A percentile compares a stretch with the other conserved stretches of the same genome.
Evolutionary conservation across 371 early-diverging fungal species (phyloP).

Genomic region (Saksenaea vasiformis): DNA sequence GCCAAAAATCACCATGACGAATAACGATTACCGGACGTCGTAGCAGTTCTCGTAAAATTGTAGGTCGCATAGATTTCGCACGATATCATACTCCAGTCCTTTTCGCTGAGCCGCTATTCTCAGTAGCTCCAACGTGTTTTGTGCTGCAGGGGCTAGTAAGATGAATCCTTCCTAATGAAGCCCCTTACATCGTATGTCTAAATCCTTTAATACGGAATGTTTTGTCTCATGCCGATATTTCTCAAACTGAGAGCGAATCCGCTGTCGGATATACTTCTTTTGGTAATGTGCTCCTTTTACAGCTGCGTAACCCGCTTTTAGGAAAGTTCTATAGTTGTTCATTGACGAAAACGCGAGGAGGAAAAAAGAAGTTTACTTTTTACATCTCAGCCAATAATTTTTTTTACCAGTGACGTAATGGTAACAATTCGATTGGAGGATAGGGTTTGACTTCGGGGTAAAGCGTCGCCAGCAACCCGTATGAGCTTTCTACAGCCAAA

Average conservation of each 20-base stretch:
- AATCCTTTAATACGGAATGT: background rate
- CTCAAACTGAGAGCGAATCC: constrained; percentile 14
- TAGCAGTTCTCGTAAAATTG: constrained; percentile 11
- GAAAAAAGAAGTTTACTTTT: background rate
- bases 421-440: too few species aligned
- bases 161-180: background rate
- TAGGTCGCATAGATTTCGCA: constrained; percentile 17
- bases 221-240: background rate
- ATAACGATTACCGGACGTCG: constrained; percentile 9
- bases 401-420: too few species aligned
- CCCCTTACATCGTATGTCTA: background rate
- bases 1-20: background rate
- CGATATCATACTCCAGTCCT: constrained; percentile 16
- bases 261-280: constrained; percentile 9
- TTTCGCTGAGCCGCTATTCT: constrained; percentile 10
- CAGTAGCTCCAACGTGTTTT: constrained; percentile 17
- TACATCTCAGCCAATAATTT: too few species aligned
- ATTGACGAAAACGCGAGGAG: background rate
- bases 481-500: too few species aligned
- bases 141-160: constrained; percentile 3
- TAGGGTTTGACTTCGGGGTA: too few species aligned
- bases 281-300: constrained; percentile 5
- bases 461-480: too few species aligned
- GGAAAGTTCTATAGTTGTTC: constrained; percentile 11
- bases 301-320: constrained; percentile 19